Percentiles rank a stretch among this genome's conserved stretches.
Evolutionary conservation across 2,329 filamentous ascomycete species (phyloP).

Genomic region (Nigrospora sphaerica): DNA sequence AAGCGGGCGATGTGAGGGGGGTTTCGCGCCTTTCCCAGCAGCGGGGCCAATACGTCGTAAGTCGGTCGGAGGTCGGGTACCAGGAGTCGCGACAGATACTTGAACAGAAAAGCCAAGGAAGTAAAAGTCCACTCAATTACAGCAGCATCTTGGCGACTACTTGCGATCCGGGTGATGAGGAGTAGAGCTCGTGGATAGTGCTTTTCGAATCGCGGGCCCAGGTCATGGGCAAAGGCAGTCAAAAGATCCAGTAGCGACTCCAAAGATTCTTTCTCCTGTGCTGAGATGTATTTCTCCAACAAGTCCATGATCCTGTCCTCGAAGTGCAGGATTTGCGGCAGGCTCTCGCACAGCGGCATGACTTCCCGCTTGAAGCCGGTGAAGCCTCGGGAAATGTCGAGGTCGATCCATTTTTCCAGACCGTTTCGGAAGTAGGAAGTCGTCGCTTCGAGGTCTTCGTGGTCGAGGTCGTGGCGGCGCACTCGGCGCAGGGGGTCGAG

Average conservation of each 20-base stretch:
- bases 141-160: conserved; percentile 68
- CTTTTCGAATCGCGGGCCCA: conserved; percentile 81
- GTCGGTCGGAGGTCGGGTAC: conserved; percentile 81
- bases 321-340: conserved; percentile 88
- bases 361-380: conserved; percentile 69
- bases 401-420: conserved; percentile 81
- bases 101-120: conserved; percentile 91
- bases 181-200: conserved; percentile 72
- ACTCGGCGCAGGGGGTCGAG: conserved; percentile 89
- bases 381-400: conserved; percentile 82
- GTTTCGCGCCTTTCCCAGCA: conserved; percentile 76
- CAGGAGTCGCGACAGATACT: conserved; percentile 84
- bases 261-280: conserved; percentile 70
- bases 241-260: conserved; percentile 85
- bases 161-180: conserved; percentile 71
- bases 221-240: conserved; percentile 88
- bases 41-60: conserved; percentile 72
- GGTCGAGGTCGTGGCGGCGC: conserved; percentile 75
- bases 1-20: conserved; percentile 87
- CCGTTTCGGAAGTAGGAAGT: conserved; percentile 84
- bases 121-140: conserved; percentile 98
- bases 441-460: conserved; percentile 65
- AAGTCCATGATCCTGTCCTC: conserved; percentile 76
- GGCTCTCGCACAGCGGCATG: conserved; percentile 73
- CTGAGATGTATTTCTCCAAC: conserved; percentile 68